Percentiles rank a stretch among this genome's conserved stretches.
Evolutionary conservation across 257 asterid species (phyloP).

Genomic region (Phtheirospermum japonicum): DNA sequence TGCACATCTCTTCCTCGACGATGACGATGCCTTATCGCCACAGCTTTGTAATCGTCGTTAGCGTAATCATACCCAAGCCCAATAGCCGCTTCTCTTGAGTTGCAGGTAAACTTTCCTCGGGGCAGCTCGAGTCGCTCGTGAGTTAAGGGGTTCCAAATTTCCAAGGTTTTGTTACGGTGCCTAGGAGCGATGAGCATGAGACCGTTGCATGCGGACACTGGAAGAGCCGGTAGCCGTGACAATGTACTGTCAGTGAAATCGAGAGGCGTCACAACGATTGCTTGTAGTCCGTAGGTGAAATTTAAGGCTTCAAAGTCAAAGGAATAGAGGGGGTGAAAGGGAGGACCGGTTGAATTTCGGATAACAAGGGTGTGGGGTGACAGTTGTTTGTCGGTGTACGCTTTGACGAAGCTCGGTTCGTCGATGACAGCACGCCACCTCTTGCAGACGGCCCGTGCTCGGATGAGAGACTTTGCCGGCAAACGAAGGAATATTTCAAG

Average conservation of each 20-base stretch:
- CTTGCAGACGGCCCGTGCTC: background rate
- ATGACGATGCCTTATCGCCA: background rate
- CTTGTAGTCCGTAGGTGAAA: background rate
- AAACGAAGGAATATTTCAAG: background rate
- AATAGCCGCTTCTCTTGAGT: background rate
- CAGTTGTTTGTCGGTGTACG: background rate
- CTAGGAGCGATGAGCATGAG: background rate
- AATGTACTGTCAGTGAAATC: background rate
- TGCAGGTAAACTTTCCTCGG: background rate
- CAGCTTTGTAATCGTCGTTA: background rate
- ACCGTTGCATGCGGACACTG: background rate
- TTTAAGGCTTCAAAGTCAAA: background rate
- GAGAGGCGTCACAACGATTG: background rate
- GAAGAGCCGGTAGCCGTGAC: background rate
- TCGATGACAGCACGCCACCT: background rate
- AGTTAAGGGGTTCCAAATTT: background rate
- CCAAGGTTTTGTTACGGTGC: background rate
- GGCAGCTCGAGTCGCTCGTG: conserved; percentile 1
- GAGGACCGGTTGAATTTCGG: background rate
- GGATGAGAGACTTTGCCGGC: background rate
- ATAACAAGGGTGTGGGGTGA: background rate
- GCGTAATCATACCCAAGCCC: background rate
- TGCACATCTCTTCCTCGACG: background rate
- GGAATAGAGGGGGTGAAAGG: background rate
- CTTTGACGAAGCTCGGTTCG: background rate